Percentiles rank a stretch among this genome's conserved stretches.
Evolutionary conservation across 1,284 basidiomycete genomes (phyloP).

Genomic region (Volvariella surrecta): DNA sequence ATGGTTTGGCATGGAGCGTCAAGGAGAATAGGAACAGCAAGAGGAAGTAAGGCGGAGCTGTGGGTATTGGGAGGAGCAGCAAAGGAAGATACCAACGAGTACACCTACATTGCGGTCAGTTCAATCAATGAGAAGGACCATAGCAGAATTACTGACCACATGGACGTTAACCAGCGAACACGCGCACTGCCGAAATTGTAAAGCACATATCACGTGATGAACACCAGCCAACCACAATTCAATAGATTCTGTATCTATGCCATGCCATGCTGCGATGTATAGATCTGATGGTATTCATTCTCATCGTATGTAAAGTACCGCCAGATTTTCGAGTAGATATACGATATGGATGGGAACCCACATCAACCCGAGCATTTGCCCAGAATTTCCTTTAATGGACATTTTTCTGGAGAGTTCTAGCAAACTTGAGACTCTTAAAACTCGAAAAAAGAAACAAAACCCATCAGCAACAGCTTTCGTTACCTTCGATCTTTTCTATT

Average conservation of each 20-base stretch:
- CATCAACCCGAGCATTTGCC: constrained; percentile 4
- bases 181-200: too few relatives aligned
- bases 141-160: too few relatives aligned
- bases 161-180: too few relatives aligned
- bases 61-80: constrained; percentile 67
- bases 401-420: constrained; percentile 36
- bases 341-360: too few relatives aligned
- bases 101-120: constrained; percentile 38
- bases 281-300: too few relatives aligned
- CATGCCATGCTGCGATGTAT: too few relatives aligned
- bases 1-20: constrained; percentile 70
- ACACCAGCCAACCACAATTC: too few relatives aligned
- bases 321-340: too few relatives aligned
- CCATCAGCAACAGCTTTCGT: not conserved
- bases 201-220: too few relatives aligned
- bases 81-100: constrained; percentile 78
- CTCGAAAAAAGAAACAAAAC: constrained; percentile 1
- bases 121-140: too few relatives aligned
- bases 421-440: not conserved
- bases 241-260: too few relatives aligned
- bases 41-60: constrained; percentile 68
- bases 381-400: constrained; percentile 2
- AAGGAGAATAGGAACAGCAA: constrained; percentile 65
- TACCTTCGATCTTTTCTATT: constrained; percentile 13
- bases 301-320: too few relatives aligned